These are phyloP conservation scores for Malus hybrid DNA, from an alignment of 331 rosid genomes.

Conservation along the genomic window DNA sequence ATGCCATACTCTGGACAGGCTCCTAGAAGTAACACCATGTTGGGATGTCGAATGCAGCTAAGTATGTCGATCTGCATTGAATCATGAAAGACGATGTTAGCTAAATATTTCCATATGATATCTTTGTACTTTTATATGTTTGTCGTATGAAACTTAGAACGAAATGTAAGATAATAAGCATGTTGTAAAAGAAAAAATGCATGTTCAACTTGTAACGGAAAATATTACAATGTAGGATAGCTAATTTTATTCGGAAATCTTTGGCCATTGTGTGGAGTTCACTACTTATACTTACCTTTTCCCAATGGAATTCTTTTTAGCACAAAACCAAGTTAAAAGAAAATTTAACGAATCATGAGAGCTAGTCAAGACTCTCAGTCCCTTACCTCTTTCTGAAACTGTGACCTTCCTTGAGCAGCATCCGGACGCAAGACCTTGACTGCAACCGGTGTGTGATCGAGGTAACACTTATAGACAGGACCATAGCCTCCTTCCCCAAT, in stretches of 20 bases:
- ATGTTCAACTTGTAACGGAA: too few species aligned
- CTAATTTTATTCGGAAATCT: too few species aligned
- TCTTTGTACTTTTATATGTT: neutral
- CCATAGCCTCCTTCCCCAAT: constrained; percentile 95
- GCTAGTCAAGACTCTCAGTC: neutral
- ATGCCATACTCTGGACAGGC: constrained; percentile 90
- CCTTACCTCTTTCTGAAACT: constrained; percentile 88
- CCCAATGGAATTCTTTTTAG: neutral
- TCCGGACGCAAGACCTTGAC: constrained; percentile 82
- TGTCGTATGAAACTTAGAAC: neutral
- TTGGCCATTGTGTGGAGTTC: too few species aligned
- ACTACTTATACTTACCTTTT: neutral
- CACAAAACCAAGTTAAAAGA: neutral
- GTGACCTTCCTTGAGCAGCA: constrained; percentile 81
- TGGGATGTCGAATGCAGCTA: constrained; percentile 91
- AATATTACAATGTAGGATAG: too few species aligned
- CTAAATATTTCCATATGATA: neutral
- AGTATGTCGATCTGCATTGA: constrained; percentile 74
- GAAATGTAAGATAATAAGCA: neutral
- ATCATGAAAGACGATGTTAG: neutral
- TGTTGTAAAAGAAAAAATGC: neutral
- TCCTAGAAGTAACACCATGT: constrained; percentile 93
- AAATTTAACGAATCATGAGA: neutral
- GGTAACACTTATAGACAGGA: constrained; percentile 64
- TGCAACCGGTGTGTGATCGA: constrained; percentile 78